These are phyloP conservation scores for Pythium vanterpoolii DNA, from an alignment of 352 stramenopile species.

Conservation along the genomic window DNA sequence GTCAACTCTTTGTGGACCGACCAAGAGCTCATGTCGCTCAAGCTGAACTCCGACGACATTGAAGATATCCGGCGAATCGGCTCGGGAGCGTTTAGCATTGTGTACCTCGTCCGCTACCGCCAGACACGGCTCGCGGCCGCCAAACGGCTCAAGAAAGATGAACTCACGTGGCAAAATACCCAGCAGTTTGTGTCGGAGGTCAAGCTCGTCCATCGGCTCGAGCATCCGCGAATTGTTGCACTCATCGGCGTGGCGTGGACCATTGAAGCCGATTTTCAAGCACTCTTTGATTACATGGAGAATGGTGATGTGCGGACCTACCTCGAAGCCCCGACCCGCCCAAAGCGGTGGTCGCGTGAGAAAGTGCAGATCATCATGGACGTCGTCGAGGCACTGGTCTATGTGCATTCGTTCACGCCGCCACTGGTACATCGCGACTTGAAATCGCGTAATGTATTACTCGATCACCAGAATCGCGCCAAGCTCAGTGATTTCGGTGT, in stretches of 20 bases:
- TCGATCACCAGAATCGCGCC: constrained; percentile 23
- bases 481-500: constrained; percentile 43
- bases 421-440: constrained; percentile 38
- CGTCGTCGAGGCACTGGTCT: constrained; percentile 40
- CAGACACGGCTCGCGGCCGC: constrained; percentile 26
- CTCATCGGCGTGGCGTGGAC: constrained; percentile 72
- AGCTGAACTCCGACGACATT: constrained; percentile 42
- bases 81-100: constrained; percentile 30
- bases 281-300: constrained; percentile 70
- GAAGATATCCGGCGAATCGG: constrained; percentile 45
- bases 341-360: constrained; percentile 31
- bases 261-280: constrained; percentile 51
- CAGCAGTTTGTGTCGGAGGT: constrained; percentile 70
- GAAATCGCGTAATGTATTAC: constrained; percentile 39
- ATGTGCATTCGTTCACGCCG: constrained; percentile 40
- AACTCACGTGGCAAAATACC: constrained; percentile 39
- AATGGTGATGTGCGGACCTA: constrained; percentile 59
- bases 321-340: constrained; percentile 27
- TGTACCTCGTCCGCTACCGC: constrained; percentile 46
- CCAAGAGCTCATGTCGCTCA: constrained; percentile 33
- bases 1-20: constrained; percentile 46
- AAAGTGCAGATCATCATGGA: constrained; percentile 39
- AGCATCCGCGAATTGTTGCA: constrained; percentile 63
- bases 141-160: constrained; percentile 36
- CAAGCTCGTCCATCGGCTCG: constrained; percentile 58